Percentiles rank a stretch among this genome's conserved stretches.
Evolutionary conservation across 2,329 filamentous ascomycete genomes (phyloP).

Genomic region (Cladosporium oxysporum): DNA sequence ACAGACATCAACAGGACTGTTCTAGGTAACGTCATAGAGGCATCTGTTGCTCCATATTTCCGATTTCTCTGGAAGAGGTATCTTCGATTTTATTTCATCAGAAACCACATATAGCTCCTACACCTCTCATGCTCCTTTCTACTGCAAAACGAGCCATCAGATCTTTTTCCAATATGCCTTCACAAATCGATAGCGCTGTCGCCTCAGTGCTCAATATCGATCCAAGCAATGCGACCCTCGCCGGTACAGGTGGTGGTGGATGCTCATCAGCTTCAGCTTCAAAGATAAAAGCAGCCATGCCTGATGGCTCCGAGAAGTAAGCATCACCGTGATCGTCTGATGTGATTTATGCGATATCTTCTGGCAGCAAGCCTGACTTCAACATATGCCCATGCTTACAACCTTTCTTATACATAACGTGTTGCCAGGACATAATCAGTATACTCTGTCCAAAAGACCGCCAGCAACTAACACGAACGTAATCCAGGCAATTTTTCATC

Average conservation of each 20-base stretch:
- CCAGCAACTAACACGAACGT: neutral
- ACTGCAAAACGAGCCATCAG: neutral
- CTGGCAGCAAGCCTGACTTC: neutral
- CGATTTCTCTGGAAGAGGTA: neutral
- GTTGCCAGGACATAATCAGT: neutral
- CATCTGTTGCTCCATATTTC: conserved; percentile 4
- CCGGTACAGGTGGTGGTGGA: conserved; percentile 65
- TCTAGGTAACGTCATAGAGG: conserved; percentile 14
- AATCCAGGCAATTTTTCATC: conserved; percentile 61
- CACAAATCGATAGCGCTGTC: conserved; percentile 61
- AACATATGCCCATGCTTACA: neutral
- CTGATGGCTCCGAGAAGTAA: conserved; percentile 50
- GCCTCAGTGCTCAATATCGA: conserved; percentile 62
- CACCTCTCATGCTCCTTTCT: neutral
- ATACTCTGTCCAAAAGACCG: neutral
- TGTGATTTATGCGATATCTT: neutral
- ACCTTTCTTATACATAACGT: neutral
- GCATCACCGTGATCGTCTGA: neutral
- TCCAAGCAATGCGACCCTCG: conserved; percentile 55
- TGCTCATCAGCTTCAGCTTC: conserved; percentile 66
- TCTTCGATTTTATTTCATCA: neutral
- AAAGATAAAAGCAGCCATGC: conserved; percentile 53
- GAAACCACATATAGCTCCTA: neutral
- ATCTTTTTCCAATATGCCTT: conserved; percentile 13
- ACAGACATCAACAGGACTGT: neutral